A percentile compares a stretch with the other conserved stretches of the same genome.
Conservation (phyloP, 73 alveolate species). For the Blepharisma japonicum region DNA sequence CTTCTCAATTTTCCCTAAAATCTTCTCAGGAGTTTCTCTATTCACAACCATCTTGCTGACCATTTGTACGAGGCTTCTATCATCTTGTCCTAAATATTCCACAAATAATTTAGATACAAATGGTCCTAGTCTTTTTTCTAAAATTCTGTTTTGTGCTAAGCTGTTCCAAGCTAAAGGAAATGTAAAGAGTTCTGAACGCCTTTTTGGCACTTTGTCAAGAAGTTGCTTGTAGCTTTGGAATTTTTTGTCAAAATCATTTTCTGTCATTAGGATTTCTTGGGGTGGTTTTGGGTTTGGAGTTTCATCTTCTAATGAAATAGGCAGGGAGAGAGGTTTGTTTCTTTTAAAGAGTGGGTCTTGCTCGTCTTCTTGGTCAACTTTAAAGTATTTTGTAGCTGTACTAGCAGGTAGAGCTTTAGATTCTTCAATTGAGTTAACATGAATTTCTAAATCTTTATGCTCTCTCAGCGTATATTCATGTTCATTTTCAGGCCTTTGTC, state of each 20-base stretch:
- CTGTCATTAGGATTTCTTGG: not conserved
- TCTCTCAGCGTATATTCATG: not conserved
- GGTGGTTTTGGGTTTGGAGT: constrained; percentile 1
- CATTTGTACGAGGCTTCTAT: constrained; percentile 1
- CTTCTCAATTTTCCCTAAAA: not conserved
- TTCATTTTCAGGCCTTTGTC: constrained; percentile 1
- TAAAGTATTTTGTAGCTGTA: not conserved
- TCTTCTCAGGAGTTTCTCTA: constrained; percentile 13
- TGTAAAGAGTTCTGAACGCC: not conserved
- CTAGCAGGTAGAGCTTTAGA: not conserved
- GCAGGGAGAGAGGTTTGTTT: constrained; percentile 8
- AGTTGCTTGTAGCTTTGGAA: not conserved
- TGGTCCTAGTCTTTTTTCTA: constrained; percentile 25
- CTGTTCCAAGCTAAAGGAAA: not conserved
- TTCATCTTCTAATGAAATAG: constrained; percentile 7
- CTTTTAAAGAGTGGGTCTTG: constrained; percentile 18
- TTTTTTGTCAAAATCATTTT: not conserved
- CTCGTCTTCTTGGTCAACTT: not conserved
- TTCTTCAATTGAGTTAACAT: not conserved
- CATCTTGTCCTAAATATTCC: constrained; percentile 29
- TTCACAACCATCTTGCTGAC: constrained; percentile 21
- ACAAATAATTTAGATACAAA: constrained; percentile 14
- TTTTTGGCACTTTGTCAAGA: constrained; percentile 21
- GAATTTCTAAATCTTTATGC: constrained; percentile 14
- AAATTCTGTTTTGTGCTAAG: constrained; percentile 18